A percentile compares a stretch with the other conserved stretches of the same genome.
These are phyloP conservation scores for Xylaria telfairii DNA, from an alignment of 495 filamentous ascomycete species.

Conservation along the genomic window DNA sequence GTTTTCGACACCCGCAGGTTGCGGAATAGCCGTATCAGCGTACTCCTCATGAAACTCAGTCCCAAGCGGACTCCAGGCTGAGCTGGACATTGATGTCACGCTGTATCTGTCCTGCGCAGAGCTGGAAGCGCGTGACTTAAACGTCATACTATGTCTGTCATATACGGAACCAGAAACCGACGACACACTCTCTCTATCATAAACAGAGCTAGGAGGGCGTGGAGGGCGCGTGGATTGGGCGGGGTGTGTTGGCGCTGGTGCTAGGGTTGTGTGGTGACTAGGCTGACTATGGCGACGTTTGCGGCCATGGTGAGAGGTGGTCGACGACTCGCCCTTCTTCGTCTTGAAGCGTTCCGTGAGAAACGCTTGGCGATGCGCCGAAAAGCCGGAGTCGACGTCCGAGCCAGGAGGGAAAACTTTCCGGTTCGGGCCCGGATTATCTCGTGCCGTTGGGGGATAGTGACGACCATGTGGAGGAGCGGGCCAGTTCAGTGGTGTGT, in stretches of 20 bases:
- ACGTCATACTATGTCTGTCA: background rate
- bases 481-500: conserved; percentile 13
- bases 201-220: conserved; percentile 1
- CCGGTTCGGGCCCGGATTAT: background rate
- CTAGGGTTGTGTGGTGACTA: background rate
- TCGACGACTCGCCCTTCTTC: background rate
- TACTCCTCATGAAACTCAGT: background rate
- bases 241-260: background rate
- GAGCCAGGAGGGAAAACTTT: conserved; percentile 6
- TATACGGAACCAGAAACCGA: background rate
- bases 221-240: background rate
- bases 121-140: background rate
- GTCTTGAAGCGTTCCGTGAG: conserved; percentile 15
- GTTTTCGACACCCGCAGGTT: background rate
- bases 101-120: background rate
- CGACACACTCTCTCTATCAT: background rate
- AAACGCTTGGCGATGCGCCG: conserved; percentile 7
- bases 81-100: background rate
- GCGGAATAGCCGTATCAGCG: background rate
- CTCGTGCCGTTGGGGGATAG: background rate
- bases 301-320: background rate
- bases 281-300: background rate
- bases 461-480: conserved; percentile 15
- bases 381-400: conserved; percentile 13
- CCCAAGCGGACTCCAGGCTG: background rate